Percentiles rank a stretch among this genome's conserved stretches.
phyloP scores from a whole-genome alignment of 1,284 basidiomycete genomes.

The Austroboletus novae-zelandiae region DNA sequence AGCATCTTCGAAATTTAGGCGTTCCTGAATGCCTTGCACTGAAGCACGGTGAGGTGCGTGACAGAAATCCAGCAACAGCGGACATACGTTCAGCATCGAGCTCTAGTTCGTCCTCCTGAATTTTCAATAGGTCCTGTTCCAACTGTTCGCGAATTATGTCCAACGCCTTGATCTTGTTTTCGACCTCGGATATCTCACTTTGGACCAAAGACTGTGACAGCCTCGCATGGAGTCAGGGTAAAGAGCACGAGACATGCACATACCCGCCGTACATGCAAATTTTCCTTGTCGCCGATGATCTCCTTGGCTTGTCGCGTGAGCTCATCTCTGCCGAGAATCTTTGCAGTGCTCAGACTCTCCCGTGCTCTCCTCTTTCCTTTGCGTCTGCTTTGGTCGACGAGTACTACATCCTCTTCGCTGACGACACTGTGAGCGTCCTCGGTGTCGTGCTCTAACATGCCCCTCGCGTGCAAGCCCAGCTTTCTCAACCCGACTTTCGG shows the following conservation, averaged over 20 bases:
- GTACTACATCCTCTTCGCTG: slow-evolving; percentile 65
- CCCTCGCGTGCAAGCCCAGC: slow-evolving; percentile 74
- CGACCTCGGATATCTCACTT: slow-evolving; percentile 84
- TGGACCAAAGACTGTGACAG: slow-evolving; percentile 71
- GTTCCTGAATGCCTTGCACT: slow-evolving; percentile 88
- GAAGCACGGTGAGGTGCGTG: slow-evolving; percentile 10
- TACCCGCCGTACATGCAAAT: slow-evolving; percentile 82
- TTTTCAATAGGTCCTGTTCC: slow-evolving; percentile 78
- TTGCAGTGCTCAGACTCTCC: slow-evolving; percentile 66
- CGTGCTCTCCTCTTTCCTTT: slow-evolving; percentile 60
- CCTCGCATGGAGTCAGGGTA: slow-evolving; percentile 10
- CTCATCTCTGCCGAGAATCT: slow-evolving; percentile 79
- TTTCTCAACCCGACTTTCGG: slow-evolving; percentile 77
- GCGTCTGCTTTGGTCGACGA: slow-evolving; percentile 48
- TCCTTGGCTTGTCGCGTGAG: slow-evolving; percentile 78
- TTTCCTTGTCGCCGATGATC: slow-evolving; percentile 86
- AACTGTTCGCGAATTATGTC: slow-evolving; percentile 81
- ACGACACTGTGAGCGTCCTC: slow-evolving; percentile 59
- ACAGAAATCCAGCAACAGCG: not conserved
- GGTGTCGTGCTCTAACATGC: slow-evolving; percentile 61
- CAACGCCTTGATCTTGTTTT: slow-evolving; percentile 83
- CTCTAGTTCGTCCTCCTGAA: slow-evolving; percentile 95
- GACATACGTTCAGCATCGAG: slow-evolving; percentile 87
- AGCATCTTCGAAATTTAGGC: slow-evolving; percentile 66
- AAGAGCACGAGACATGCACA: slow-evolving; percentile 33